These are phyloP conservation scores for Turnera subulata DNA, from an alignment of 345 rosid genomes.

Conservation along the genomic window DNA sequence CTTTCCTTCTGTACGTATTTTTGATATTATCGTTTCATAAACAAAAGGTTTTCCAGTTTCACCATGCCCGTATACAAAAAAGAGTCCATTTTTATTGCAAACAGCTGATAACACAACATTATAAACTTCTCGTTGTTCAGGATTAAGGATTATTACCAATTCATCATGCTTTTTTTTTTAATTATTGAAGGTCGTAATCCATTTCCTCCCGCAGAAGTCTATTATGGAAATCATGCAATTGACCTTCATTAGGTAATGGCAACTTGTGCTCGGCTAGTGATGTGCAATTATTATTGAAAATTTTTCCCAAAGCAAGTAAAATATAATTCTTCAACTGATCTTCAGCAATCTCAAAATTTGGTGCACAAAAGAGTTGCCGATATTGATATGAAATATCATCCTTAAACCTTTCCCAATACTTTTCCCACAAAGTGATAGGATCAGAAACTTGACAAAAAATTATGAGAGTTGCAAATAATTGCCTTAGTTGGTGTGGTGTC, in stretches of 20 bases:
- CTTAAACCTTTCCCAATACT: neutral
- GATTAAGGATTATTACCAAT: neutral
- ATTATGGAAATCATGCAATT: neutral
- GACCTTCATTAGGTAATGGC: neutral
- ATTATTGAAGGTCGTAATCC: neutral
- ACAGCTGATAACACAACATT: neutral
- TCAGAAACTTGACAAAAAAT: neutral
- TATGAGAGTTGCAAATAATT: neutral
- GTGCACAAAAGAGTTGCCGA: neutral
- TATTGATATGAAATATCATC: neutral
- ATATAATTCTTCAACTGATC: neutral
- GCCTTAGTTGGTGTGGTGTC: accelerated
- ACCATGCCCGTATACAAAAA: neutral
- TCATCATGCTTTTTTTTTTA: neutral
- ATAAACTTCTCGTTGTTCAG: neutral
- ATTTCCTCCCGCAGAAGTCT: neutral
- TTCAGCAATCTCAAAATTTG: too few species aligned
- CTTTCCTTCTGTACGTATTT: too few species aligned
- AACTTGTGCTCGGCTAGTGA: neutral
- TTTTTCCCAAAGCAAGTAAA: neutral
- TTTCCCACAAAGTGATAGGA: neutral
- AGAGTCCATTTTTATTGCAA: neutral
- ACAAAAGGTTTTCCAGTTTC: neutral
- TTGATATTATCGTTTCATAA: neutral
- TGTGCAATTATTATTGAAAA: neutral